Evolutionary conservation across 805 yeast genomes (phyloP).

Genomic region (Kockiozyma suomiensis): DNA sequence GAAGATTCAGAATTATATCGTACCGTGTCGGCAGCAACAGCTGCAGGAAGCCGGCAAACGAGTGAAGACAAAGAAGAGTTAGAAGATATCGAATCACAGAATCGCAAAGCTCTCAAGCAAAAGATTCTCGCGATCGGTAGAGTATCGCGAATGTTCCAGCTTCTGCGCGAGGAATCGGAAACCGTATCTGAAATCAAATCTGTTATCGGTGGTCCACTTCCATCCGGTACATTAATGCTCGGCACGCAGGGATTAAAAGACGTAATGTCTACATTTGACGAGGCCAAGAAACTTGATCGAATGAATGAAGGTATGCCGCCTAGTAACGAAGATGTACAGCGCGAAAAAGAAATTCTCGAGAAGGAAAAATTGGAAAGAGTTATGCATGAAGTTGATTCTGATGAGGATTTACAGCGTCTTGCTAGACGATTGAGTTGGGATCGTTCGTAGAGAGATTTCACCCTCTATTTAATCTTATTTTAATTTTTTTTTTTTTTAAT

Average conservation of each 20-base stretch:
- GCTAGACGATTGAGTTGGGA: slow-evolving; percentile 28
- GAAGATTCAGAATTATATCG: slow-evolving; percentile 3
- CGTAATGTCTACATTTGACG: slow-evolving; percentile 73
- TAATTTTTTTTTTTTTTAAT: too few relatives aligned
- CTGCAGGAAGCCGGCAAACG: neutral
- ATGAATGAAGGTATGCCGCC: slow-evolving; percentile 92
- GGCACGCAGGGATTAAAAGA: slow-evolving; percentile 79
- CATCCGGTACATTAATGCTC: slow-evolving; percentile 80
- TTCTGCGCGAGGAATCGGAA: slow-evolving; percentile 85
- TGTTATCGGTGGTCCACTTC: slow-evolving; percentile 71
- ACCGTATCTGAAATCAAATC: slow-evolving; percentile 77
- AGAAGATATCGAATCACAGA: slow-evolving; percentile 38
- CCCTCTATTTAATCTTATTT: too few relatives aligned
- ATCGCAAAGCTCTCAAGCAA: slow-evolving; percentile 64
- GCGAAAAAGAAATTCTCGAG: slow-evolving; percentile 51
- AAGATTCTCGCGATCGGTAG: slow-evolving; percentile 96
- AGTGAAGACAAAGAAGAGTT: neutral
- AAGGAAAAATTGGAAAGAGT: slow-evolving; percentile 40
- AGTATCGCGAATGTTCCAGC: slow-evolving; percentile 87
- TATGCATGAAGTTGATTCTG: slow-evolving; percentile 24
- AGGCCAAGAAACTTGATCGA: slow-evolving; percentile 77
- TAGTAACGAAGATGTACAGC: slow-evolving; percentile 56
- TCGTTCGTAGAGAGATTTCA: neutral
- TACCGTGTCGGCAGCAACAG: neutral
- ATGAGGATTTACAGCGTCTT: slow-evolving; percentile 24